Conservation (phyloP, 1,284 basidiomycete genomes). For the Naganishia liquefaciens region DNA sequence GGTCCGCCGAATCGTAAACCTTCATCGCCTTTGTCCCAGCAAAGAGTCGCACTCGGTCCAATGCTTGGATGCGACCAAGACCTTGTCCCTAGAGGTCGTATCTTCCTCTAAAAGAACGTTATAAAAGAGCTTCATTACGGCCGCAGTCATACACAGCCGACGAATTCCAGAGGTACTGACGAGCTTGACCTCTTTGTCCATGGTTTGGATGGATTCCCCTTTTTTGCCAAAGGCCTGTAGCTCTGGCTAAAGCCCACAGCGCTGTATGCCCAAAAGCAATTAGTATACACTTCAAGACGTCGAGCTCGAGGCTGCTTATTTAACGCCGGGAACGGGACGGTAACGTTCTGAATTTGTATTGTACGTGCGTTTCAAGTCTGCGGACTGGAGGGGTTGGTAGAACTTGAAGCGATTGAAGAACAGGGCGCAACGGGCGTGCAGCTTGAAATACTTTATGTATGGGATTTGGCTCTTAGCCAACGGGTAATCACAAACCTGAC, state of each 20-base stretch:
- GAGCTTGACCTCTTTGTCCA: slow-evolving; percentile 43
- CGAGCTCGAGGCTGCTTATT: slow-evolving; percentile 33
- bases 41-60: slow-evolving; percentile 39
- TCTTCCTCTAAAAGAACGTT: slow-evolving; percentile 46
- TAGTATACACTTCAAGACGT: background rate
- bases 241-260: slow-evolving; percentile 39
- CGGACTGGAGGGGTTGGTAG: too few species aligned
- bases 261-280: slow-evolving; percentile 21
- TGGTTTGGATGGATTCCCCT: slow-evolving; percentile 36
- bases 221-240: slow-evolving; percentile 41
- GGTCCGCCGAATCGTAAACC: slow-evolving; percentile 42
- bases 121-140: slow-evolving; percentile 52
- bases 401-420: too few species aligned
- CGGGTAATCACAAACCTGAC: too few species aligned
- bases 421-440: too few species aligned
- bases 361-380: slow-evolving; percentile 11
- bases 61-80: slow-evolving; percentile 55
- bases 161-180: slow-evolving; percentile 51
- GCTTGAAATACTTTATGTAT: too few species aligned
- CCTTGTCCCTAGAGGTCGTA: slow-evolving; percentile 44
- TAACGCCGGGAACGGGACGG: slow-evolving; percentile 43
- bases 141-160: slow-evolving; percentile 46
- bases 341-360: slow-evolving; percentile 40
- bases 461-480: too few species aligned
- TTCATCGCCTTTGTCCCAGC: slow-evolving; percentile 31